Evolutionary conservation across 768 basidiomycete species (phyloP), one percentile per base, ranked within the genome.

Genomic region (Leccinum boreale): DNA sequence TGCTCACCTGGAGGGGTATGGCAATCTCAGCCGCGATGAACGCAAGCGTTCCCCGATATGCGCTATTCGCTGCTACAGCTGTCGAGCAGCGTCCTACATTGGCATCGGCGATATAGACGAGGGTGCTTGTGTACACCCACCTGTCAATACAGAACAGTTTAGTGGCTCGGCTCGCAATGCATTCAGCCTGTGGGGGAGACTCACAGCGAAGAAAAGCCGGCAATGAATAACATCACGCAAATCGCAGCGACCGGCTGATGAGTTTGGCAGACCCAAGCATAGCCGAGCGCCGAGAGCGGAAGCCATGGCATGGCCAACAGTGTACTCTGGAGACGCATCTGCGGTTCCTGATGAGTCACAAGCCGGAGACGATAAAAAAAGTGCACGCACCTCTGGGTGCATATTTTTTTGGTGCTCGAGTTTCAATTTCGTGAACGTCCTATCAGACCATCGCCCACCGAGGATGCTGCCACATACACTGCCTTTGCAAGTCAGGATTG

Each of bases 31-130:
- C 83, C 1, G 85, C 84, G 11, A 89, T 66, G 68, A 89, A 89
- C 9, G 87, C 91, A 15, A 79, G 72, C 3, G 79, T 39, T 0
- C 93, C 92, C 45, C 93, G 81, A 67, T 87, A 89, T 36, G 80
- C 80, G 53, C 87, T 89, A 67, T 95, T 95, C 45, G 78, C 73
- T 1, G 93, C 91, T 9, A 85, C 82, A 0, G 89, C 90, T 2
- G 84, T 84, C 1, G 90, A 88, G 1, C 90, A 91, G 9, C 89
- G 82, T 7, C 94, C 94, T 7, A 77, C 74, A 66, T 95, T 95
- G 7, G 91, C 85, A 65, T 96, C 94, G 17, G 94, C 90, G 45
- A 94, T 81, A 66, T 93, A 95, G 0, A 92, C 88, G 21, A 96
- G 77, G 1, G 87, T 86, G 39, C 82, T 85, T 2, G 82, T 75